Conservation (phyloP, 1,284 basidiomycete genomes). For the Tilletia indica region DNA sequence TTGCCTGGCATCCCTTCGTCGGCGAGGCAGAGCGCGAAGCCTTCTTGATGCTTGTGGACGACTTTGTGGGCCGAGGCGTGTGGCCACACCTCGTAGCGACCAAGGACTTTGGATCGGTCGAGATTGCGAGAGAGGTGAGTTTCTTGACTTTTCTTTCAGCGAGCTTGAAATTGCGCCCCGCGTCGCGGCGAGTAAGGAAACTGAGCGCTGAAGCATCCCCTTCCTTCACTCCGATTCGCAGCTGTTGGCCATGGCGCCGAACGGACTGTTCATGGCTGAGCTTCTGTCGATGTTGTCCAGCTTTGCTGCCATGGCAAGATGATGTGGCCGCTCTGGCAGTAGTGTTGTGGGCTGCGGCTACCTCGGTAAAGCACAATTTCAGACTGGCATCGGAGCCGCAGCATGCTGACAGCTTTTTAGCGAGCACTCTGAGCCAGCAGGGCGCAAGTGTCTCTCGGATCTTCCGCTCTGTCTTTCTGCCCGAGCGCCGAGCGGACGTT, state of each 20-base stretch:
- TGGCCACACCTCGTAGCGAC: conserved; percentile 10
- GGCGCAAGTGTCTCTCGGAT: no score
- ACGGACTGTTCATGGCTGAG: background rate
- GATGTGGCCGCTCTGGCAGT: background rate
- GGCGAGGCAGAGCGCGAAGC: background rate
- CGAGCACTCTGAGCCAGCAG: no score
- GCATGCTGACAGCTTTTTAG: no score
- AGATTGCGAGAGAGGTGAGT: conserved; percentile 10
- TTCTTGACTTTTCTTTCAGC: background rate
- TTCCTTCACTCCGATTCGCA: background rate
- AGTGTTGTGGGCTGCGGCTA: no score
- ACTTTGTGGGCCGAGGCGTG: background rate
- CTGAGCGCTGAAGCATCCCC: background rate
- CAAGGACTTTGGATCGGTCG: conserved; percentile 7
- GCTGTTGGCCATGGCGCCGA: background rate
- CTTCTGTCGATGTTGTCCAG: background rate
- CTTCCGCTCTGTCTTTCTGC: no score
- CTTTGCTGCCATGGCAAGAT: background rate
- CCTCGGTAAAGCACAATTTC: no score
- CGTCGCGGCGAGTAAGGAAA: background rate
- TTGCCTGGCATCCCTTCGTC: background rate
- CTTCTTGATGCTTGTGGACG: background rate
- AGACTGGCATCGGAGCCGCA: no score
- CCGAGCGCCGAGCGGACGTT: no score
- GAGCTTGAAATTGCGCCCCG: no score